These are phyloP conservation scores for Alternaria viburni DNA, from an alignment of 2,329 filamentous ascomycete species.

Conservation along the genomic window DNA sequence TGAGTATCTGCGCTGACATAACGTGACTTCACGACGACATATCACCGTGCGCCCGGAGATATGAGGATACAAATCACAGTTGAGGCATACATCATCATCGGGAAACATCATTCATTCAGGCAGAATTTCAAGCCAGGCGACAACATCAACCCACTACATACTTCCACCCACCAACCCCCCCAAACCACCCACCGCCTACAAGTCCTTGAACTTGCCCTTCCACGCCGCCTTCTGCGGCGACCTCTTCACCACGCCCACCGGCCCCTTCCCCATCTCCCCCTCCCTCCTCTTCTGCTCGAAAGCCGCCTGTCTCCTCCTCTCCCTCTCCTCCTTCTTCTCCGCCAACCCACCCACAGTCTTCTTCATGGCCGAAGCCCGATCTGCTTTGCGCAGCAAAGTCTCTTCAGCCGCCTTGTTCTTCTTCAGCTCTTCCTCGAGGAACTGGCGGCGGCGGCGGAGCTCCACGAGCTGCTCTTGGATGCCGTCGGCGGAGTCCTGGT, in stretches of 20 bases:
- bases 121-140: background rate
- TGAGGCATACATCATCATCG: background rate
- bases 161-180: rapidly evolving
- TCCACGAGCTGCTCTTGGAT: background rate
- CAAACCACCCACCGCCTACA: background rate
- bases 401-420: background rate
- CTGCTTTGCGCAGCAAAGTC: background rate
- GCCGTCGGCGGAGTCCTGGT: background rate
- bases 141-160: background rate
- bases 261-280: background rate
- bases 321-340: background rate
- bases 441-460: background rate
- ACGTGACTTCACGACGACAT: background rate
- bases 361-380: background rate
- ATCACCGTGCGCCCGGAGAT: background rate
- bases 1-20: background rate
- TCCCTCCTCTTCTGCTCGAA: background rate
- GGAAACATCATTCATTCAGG: background rate
- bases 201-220: background rate
- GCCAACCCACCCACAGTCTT: background rate
- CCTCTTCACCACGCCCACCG: background rate
- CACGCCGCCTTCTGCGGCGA: background rate
- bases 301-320: background rate
- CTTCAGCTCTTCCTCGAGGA: background rate
- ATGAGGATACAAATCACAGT: background rate